A percentile compares a stretch with the other conserved stretches of the same genome.
Evolutionary conservation across 257 asterid species (phyloP).

Genomic region (Solanum neorickii): DNA sequence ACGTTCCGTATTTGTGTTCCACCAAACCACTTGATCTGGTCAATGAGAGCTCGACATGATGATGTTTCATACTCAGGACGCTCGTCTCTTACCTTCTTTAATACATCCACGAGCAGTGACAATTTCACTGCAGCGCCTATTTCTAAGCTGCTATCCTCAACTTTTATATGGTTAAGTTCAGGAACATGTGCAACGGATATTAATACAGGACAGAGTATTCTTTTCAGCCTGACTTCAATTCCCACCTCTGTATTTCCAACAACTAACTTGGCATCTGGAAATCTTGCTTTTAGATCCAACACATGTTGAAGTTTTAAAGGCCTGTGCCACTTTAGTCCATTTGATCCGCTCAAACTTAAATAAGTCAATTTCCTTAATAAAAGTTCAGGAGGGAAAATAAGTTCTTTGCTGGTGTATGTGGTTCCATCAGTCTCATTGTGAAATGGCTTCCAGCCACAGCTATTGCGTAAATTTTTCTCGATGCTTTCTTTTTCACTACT

Average conservation of each 20-base stretch:
- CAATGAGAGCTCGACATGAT: constrained; percentile 67
- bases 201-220: constrained; percentile 56
- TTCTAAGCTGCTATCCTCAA: constrained; percentile 69
- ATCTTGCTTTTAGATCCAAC: constrained; percentile 48
- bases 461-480: constrained; percentile 8
- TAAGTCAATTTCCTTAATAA: constrained; percentile 36
- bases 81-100: constrained; percentile 31
- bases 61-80: constrained; percentile 57
- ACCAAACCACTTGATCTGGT: constrained; percentile 89
- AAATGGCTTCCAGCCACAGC: constrained; percentile 32
- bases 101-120: constrained; percentile 45
- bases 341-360: constrained; percentile 50
- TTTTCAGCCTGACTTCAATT: constrained; percentile 74
- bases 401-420: constrained; percentile 66
- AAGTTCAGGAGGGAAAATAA: constrained; percentile 93
- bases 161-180: constrained; percentile 51
- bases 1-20: constrained; percentile 79
- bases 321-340: constrained; percentile 80
- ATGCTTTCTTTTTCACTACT: constrained; percentile 11
- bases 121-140: constrained; percentile 88
- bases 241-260: constrained; percentile 92
- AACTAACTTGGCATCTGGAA: constrained; percentile 63
- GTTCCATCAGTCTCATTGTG: constrained; percentile 65
- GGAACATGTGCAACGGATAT: constrained; percentile 64
- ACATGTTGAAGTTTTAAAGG: constrained; percentile 62